phyloP scores from a whole-genome alignment of 352 stramenopile species.

The Thalassiosira hispida region DNA sequence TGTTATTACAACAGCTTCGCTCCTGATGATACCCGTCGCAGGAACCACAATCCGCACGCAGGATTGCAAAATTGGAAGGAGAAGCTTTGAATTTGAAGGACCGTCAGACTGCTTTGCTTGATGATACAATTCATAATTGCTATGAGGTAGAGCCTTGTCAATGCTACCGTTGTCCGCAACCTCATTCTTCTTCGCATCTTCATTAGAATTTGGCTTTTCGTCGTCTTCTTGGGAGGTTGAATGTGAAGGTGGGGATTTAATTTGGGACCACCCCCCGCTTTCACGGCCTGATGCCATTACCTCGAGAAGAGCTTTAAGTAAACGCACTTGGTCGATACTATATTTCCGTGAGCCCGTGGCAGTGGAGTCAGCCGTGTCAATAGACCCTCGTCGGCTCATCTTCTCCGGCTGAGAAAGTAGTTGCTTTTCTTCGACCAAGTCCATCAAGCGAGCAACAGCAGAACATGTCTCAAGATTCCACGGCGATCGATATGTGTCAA shows the following conservation, averaged over 20 bases:
- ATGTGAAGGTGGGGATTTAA: conserved; percentile 26
- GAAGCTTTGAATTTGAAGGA: conserved; percentile 68
- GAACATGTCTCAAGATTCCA: conserved; percentile 77
- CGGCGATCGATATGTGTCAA: conserved; percentile 53
- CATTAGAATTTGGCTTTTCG: background rate
- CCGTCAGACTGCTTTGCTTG: conserved; percentile 28
- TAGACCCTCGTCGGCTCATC: conserved; percentile 16
- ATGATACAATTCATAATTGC: conserved; percentile 58
- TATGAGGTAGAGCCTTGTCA: conserved; percentile 37
- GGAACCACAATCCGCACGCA: conserved; percentile 68
- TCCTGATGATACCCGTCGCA: conserved; percentile 54
- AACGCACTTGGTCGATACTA: conserved; percentile 74
- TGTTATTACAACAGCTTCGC: conserved; percentile 64
- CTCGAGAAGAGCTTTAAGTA: conserved; percentile 76
- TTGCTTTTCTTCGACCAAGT: conserved; percentile 84
- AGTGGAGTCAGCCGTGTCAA: conserved; percentile 12
- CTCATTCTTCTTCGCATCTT: conserved; percentile 7
- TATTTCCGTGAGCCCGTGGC: conserved; percentile 46
- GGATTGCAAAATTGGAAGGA: conserved; percentile 82
- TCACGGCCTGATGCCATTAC: conserved; percentile 80
- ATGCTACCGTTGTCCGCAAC: conserved; percentile 10
- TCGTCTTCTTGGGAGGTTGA: conserved; percentile 15
- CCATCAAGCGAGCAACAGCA: conserved; percentile 74
- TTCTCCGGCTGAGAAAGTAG: conserved; percentile 58
- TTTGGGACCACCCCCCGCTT: conserved; percentile 79